These are phyloP conservation scores for Thinopyrum elongatum DNA, from an alignment of 176 grass and related monocot genomes.

Conservation along the genomic window DNA sequence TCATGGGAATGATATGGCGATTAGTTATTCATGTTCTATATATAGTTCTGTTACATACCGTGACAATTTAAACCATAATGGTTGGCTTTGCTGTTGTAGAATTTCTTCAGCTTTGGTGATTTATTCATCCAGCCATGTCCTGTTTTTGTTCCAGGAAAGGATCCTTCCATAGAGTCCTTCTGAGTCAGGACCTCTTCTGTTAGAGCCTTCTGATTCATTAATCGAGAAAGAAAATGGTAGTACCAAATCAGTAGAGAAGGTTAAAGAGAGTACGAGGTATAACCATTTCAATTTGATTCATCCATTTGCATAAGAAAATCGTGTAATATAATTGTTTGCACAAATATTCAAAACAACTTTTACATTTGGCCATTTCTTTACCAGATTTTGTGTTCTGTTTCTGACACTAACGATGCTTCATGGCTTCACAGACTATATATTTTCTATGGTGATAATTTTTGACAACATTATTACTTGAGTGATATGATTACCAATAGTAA, in stretches of 20 bases:
- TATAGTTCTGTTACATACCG: slow-evolving; percentile 10
- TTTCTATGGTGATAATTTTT: not conserved
- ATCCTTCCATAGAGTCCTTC: slow-evolving; percentile 23
- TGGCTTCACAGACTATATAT: not conserved
- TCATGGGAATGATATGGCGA: not conserved
- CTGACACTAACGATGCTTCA: not conserved
- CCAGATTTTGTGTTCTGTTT: slow-evolving; percentile 4
- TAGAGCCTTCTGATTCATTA: not conserved
- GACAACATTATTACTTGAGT: not conserved
- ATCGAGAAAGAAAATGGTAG: slow-evolving; percentile 71
- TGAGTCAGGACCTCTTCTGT: slow-evolving; percentile 13
- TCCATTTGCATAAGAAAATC: slow-evolving; percentile 14
- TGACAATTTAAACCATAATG: not conserved
- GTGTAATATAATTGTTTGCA: not conserved
- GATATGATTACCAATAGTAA: not conserved
- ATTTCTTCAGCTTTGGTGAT: not conserved
- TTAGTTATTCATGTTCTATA: slow-evolving; percentile 13
- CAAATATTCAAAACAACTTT: not conserved
- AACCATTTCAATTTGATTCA: slow-evolving; percentile 16
- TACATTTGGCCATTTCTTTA: not conserved
- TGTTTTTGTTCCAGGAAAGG: slow-evolving; percentile 46
- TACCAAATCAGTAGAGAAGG: slow-evolving; percentile 44
- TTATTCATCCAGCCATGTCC: slow-evolving; percentile 5
- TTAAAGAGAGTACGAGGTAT: slow-evolving; percentile 68
- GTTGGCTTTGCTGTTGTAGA: not conserved